phyloP scores from a whole-genome alignment of 176 grass and related monocot species.

The Rhynchospora breviuscula region DNA sequence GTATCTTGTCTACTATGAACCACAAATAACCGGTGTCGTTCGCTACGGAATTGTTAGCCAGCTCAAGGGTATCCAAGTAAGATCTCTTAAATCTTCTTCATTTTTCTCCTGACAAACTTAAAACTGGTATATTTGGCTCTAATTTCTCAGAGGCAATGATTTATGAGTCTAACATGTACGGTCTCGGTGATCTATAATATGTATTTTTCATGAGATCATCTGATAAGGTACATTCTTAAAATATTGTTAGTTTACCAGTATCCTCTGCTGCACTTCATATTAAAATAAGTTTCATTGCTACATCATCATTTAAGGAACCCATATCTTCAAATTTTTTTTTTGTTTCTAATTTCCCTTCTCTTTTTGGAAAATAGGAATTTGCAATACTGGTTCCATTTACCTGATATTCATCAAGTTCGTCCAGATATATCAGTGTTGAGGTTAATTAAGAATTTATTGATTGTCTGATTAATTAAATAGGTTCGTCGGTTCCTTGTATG shows the following conservation, averaged over 20 bases:
- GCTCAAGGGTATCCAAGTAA: conserved; percentile 30
- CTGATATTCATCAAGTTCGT: neutral
- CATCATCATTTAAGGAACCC: neutral
- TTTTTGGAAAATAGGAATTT: neutral
- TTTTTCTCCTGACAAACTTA: neutral
- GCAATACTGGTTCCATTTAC: neutral
- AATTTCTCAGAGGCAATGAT: neutral
- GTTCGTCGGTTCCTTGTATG: conserved; percentile 24
- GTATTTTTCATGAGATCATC: neutral
- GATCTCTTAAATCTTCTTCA: neutral
- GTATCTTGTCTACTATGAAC: conserved; percentile 28
- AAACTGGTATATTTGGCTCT: neutral
- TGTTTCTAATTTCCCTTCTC: neutral
- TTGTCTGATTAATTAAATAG: neutral
- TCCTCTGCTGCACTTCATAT: neutral
- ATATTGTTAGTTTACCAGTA: neutral
- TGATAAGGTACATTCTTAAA: neutral
- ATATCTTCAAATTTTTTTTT: neutral
- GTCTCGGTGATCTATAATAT: too few relatives aligned
- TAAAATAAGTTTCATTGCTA: neutral
- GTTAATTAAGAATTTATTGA: neutral
- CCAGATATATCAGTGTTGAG: neutral
- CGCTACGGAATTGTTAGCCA: conserved; percentile 17
- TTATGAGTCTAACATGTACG: neutral
- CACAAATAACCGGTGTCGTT: conserved; percentile 18